Conservation (phyloP, 495 filamentous ascomycete genomes). For the Sporormia fimetaria region DNA sequence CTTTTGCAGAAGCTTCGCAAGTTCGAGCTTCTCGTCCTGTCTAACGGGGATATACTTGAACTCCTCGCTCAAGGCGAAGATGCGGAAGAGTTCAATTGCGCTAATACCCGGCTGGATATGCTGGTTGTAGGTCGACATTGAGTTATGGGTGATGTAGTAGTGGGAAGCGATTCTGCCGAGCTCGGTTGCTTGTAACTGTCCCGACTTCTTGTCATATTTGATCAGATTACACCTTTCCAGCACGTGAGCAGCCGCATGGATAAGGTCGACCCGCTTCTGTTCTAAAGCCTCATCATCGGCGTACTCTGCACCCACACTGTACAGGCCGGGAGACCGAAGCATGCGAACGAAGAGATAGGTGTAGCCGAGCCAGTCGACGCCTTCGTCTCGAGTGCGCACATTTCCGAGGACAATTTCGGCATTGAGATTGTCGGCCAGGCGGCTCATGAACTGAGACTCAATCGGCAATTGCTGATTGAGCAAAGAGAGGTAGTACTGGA, state of each 20-base stretch:
- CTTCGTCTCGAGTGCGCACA: slow-evolving; percentile 84
- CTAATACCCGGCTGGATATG: slow-evolving; percentile 88
- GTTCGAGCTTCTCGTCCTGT: slow-evolving; percentile 92
- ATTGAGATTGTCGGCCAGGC: slow-evolving; percentile 91
- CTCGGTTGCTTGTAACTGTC: slow-evolving; percentile 81
- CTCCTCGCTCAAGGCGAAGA: slow-evolving; percentile 95
- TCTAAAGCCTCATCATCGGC: slow-evolving; percentile 83
- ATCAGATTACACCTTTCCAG: slow-evolving; percentile 79
- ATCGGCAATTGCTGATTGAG: slow-evolving; percentile 97
- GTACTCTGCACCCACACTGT: slow-evolving; percentile 92
- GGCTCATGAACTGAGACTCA: slow-evolving; percentile 89
- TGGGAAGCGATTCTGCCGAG: slow-evolving; percentile 92
- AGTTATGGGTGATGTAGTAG: slow-evolving; percentile 94
- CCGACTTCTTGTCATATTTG: slow-evolving; percentile 92
- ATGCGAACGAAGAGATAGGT: slow-evolving; percentile 97
- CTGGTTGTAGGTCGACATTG: slow-evolving; percentile 93
- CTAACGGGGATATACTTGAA: slow-evolving; percentile 99
- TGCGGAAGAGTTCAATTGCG: slow-evolving; percentile 86
- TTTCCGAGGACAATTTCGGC: slow-evolving; percentile 94
- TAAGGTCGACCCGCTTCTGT: slow-evolving; percentile 90
- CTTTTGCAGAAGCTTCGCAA: slow-evolving; percentile 77
- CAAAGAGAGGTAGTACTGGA: slow-evolving; percentile 92
- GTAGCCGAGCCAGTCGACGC: slow-evolving; percentile 96
- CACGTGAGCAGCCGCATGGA: slow-evolving; percentile 84
- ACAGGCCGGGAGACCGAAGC: slow-evolving; percentile 89